Evolutionary conservation across 116 monocot genomes (phyloP), one percentile per base, ranked within the genome.

Genomic region (Thalassia testudinum): DNA sequence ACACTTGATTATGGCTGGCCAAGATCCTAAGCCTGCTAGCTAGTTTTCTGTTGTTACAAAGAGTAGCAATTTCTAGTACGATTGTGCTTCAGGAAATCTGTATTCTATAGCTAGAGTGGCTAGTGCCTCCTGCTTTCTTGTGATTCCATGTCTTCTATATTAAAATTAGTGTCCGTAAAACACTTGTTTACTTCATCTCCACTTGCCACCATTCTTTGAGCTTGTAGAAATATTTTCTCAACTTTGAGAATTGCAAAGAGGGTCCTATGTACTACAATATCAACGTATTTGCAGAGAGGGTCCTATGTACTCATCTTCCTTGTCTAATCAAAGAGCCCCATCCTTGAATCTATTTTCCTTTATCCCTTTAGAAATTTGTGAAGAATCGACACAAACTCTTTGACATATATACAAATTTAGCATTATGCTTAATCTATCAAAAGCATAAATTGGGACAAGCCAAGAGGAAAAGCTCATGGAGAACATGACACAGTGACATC

Each of bases 271-370:
- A 88, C 95, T 69, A 95, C 53, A 65, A 95, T 82, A 68, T 95
- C 95, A 60, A 89, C 76, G 59, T 95, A 95, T 56, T 89, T 83
- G 42, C 95, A 62, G 40, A 95, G 56, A 27, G 95, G 89, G 71
- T 74, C 89, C 95, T n/a, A n/a, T n/a, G n/a, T n/a, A 95, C 23
- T 85, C 82, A 70, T 80, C 55, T 61, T 74, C 69, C 61, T 47
- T 72, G 25, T 66, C 72, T 66, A 93, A 77, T 42, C 17, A 53
- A 61, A 93, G 81, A 56, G 93, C 93, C 47, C 93, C 93, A 67
- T 73, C 66, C 44, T 76, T 69, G 43, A 87, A 71, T 55, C 93
- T 81, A 24, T 27, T 78, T 50, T 78, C 75, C 57, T 69, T 81
- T 53, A 93, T 62, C 56, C 37, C 64, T 56, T 68, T 76, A 37